Conservation (phyloP, 768 basidiomycete species). For the Suillus luteus region DNA sequence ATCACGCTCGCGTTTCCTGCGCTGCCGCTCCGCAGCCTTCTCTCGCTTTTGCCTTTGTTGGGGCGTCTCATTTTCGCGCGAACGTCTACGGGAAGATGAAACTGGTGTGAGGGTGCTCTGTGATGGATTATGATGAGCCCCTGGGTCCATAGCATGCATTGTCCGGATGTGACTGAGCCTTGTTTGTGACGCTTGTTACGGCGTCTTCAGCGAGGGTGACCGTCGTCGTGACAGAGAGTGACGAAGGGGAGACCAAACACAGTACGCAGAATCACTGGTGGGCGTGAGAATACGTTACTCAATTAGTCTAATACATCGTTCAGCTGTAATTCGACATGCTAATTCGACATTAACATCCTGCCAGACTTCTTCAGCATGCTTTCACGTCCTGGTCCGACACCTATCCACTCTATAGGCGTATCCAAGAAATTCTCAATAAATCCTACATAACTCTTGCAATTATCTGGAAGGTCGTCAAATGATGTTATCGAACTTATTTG, state of each 20-base stretch:
- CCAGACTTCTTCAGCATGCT: conserved; percentile 57
- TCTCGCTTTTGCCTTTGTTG: conserved; percentile 76
- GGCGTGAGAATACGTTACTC: conserved; percentile 27
- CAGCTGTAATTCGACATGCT: neutral
- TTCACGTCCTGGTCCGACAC: conserved; percentile 85
- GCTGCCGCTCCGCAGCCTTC: conserved; percentile 85
- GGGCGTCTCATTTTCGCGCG: conserved; percentile 73
- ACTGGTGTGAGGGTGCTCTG: conserved; percentile 34
- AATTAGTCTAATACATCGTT: neutral
- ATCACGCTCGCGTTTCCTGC: conserved; percentile 78
- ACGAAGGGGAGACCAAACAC: conserved; percentile 28
- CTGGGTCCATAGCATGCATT: conserved; percentile 38
- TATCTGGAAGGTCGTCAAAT: conserved; percentile 78
- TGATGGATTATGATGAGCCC: conserved; percentile 34
- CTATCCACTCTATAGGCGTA: conserved; percentile 88
- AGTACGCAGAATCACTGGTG: conserved; percentile 20
- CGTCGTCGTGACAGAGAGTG: conserved; percentile 27
- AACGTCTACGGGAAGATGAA: conserved; percentile 51
- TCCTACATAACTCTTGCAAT: conserved; percentile 82
- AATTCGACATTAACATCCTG: conserved; percentile 22
- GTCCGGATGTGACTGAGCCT: conserved; percentile 15
- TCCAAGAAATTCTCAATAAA: conserved; percentile 80
- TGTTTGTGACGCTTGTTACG: conserved; percentile 37
- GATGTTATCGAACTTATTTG: conserved; percentile 63
- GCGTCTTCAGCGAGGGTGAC: conserved; percentile 24